phyloP scores from a whole-genome alignment of 139 green algal genomes.

The Chlorella sp. region DNA sequence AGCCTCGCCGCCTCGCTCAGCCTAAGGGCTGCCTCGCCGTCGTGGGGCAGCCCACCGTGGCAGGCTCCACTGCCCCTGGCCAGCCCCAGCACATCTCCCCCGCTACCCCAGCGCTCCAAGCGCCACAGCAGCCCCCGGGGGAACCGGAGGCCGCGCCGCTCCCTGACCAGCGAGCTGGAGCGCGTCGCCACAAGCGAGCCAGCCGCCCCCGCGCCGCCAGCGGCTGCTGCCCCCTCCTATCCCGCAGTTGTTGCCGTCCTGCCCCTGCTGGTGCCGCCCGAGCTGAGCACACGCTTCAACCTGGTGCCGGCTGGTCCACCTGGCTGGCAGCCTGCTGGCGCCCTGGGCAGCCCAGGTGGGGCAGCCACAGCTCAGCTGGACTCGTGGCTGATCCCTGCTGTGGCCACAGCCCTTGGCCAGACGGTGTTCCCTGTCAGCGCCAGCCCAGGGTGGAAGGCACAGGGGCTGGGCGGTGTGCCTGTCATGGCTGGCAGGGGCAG shows the following conservation, averaged over 20 bases:
- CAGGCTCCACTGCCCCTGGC: too few species aligned
- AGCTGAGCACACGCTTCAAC: background rate
- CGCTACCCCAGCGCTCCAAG: too few species aligned
- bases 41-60: too few species aligned
- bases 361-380: background rate
- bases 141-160: background rate
- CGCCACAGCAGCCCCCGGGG: background rate
- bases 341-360: background rate
- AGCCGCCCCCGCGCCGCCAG: background rate
- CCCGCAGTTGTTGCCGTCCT: background rate
- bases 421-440: too few species aligned
- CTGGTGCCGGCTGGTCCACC: background rate
- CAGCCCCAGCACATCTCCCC: too few species aligned
- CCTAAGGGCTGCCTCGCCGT: background rate
- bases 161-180: background rate
- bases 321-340: background rate
- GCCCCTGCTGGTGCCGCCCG: background rate
- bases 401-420: too few species aligned
- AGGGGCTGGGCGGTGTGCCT: too few species aligned
- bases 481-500: too few species aligned
- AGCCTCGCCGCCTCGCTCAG: background rate
- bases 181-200: too few species aligned
- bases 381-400: too few species aligned
- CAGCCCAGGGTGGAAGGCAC: too few species aligned
- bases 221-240: background rate